Base-by-base conservation (phyloP, 176 grass and related monocot genomes). In the Bolboschoenus planiculmis region DNA sequence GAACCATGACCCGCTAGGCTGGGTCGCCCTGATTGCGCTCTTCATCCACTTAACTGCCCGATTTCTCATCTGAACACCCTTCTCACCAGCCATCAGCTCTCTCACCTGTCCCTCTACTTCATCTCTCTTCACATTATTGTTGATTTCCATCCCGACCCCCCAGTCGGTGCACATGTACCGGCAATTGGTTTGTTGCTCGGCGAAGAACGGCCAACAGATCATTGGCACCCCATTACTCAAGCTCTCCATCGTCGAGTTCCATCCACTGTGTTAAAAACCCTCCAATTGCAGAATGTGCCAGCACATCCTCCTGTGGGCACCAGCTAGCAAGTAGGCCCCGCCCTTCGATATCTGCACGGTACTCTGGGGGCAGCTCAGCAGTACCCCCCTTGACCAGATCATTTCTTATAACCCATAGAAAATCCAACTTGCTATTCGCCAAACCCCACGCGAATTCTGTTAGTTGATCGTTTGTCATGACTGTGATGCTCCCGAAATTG, bases 221-320 rank as follows among this genome's bases (percentile, higher is more conserved):
- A 95, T 87, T 1, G 88, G 88, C 39, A 96, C 82, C 36, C 90
- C 88, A 11, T 31, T 63, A 84, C 88, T 86, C 11, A 93, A 65
- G 87, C 90, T 77, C 80, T 97, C 93, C 2, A 89, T 48, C 7
- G 83, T 83, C 9, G 93, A 97, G 65, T 97, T 97, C 91, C 93
- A 97, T 2, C 92, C 90, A 35, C 90, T 97, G 93, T 20, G 91
- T 97, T 13, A 97, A 87, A 78, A 97, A 97, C 18, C 86, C 68
- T 14, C 91, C 89, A 0, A 87, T 56, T 0, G 90, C 54, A 4
- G 87, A 67, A 42, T 97, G 91, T 29, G 53, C 68, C 0, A 92
- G 85, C 21, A 91, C 87, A 4, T 47, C 50, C 24, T 89, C 85
- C 58, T 95, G 93, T 4, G 82, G 79, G 88, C 93, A 95, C 93